Conservation (phyloP, 768 basidiomycete species). For the Astraeus odoratus region DNA sequence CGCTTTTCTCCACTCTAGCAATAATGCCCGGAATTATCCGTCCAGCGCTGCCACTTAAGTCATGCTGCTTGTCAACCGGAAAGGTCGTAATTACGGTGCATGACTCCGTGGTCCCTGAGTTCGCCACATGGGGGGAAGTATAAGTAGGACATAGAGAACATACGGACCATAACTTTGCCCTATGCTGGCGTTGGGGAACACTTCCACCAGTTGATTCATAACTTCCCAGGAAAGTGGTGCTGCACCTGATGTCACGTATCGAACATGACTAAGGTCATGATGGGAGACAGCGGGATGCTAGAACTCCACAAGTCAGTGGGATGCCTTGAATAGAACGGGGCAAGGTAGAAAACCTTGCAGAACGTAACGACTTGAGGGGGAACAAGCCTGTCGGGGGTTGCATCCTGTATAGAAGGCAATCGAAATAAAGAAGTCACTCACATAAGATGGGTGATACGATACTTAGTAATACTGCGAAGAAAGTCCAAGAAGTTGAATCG, state of each 20-base stretch:
- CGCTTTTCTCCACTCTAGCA: constrained; percentile 50
- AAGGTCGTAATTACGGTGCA: constrained; percentile 45
- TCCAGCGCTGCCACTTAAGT: constrained; percentile 50
- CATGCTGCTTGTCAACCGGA: constrained; percentile 36
- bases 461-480: constrained; percentile 38
- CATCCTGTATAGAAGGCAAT: background rate
- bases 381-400: constrained; percentile 27
- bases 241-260: constrained; percentile 40
- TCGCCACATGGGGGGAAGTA: background rate
- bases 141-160: background rate
- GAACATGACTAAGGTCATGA: constrained; percentile 34
- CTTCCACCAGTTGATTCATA: constrained; percentile 35
- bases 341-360: constrained; percentile 35
- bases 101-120: constrained; percentile 58
- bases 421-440: constrained; percentile 10
- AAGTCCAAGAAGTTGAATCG: constrained; percentile 40
- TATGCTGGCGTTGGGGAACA: constrained; percentile 45
- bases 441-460: constrained; percentile 42
- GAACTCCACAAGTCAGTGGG: background rate
- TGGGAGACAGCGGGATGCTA: constrained; percentile 36
- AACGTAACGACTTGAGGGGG: constrained; percentile 43
- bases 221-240: constrained; percentile 51
- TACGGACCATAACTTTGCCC: constrained; percentile 55
- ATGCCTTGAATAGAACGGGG: background rate
- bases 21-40: constrained; percentile 49